phyloP scores from a whole-genome alignment of 306 rosid genomes.

The Quercus variabilis region DNA sequence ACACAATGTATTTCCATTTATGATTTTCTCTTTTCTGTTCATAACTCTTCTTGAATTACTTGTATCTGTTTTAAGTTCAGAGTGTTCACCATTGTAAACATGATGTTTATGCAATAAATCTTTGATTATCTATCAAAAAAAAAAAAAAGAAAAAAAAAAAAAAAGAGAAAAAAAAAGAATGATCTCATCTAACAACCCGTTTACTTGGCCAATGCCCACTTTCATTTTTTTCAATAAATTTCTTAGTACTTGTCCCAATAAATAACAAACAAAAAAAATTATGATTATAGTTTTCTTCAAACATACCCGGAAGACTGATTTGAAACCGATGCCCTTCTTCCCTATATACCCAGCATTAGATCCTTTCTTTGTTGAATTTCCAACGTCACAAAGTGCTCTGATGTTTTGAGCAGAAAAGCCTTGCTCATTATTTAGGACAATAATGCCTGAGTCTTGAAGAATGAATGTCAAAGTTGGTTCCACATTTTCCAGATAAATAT shows the following conservation, averaged over 20 bases:
- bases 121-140: too few species aligned
- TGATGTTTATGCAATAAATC: too few species aligned
- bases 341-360: constrained; percentile 90
- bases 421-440: constrained; percentile 79
- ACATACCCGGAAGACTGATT: constrained; percentile 94
- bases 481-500: constrained; percentile 63
- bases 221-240: neutral
- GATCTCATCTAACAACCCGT: neutral
- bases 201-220: neutral
- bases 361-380: constrained; percentile 94
- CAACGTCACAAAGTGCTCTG: constrained; percentile 95
- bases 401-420: constrained; percentile 87
- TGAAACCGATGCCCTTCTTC: constrained; percentile 96
- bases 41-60: too few species aligned
- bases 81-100: too few species aligned
- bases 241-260: neutral
- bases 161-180: neutral
- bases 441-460: constrained; percentile 70
- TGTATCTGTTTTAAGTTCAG: too few species aligned
- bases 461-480: constrained; percentile 88
- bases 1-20: too few species aligned
- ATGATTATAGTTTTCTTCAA: neutral
- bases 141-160: neutral
- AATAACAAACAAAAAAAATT: neutral
- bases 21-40: too few species aligned